Evolutionary conservation across 1,139 yeast species (phyloP).

Genomic region (Yamadazyma dushanensis): DNA sequence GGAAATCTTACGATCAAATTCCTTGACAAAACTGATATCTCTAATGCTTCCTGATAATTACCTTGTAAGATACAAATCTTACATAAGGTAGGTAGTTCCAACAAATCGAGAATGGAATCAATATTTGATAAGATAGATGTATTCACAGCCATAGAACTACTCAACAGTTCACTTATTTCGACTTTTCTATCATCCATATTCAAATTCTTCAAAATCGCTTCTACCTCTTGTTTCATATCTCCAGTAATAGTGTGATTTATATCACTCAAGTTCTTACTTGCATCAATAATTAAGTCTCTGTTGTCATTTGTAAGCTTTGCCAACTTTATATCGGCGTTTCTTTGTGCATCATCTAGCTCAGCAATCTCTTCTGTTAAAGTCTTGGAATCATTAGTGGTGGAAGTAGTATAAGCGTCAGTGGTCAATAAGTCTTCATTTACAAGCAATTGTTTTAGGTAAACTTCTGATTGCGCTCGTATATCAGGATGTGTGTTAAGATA

Average conservation of each 20-base stretch:
- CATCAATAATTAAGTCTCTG: slow-evolving; percentile 42
- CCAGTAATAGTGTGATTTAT: slow-evolving; percentile 23
- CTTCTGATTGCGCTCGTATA: slow-evolving; percentile 17
- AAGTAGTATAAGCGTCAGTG: slow-evolving; percentile 38
- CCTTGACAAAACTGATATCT: slow-evolving; percentile 68
- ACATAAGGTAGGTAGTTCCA: slow-evolving; percentile 82
- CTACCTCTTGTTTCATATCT: slow-evolving; percentile 25
- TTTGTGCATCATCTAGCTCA: slow-evolving; percentile 38
- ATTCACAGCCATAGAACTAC: slow-evolving; percentile 24
- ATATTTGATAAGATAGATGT: slow-evolving; percentile 56
- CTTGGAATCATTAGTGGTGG: slow-evolving; percentile 15
- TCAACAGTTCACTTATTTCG: slow-evolving; percentile 24
- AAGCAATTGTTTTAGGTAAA: slow-evolving; percentile 28
- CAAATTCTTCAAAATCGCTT: slow-evolving; percentile 19
- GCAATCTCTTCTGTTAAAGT: slow-evolving; percentile 49
- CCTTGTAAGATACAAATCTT: slow-evolving; percentile 84
- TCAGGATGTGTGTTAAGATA: slow-evolving; percentile 13
- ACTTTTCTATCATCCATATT: slow-evolving; percentile 13
- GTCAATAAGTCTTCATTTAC: slow-evolving; percentile 44
- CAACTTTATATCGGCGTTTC: slow-evolving; percentile 31
- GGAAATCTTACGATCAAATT: slow-evolving; percentile 71
- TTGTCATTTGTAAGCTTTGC: slow-evolving; percentile 37
- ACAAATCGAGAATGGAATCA: slow-evolving; percentile 71
- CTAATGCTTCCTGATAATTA: slow-evolving; percentile 86
- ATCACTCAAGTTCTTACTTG: slow-evolving; percentile 30